Evolutionary conservation across 495 filamentous ascomycete genomes (phyloP), one percentile per base, ranked within the genome.

Genomic region (Peziza echinospora): DNA sequence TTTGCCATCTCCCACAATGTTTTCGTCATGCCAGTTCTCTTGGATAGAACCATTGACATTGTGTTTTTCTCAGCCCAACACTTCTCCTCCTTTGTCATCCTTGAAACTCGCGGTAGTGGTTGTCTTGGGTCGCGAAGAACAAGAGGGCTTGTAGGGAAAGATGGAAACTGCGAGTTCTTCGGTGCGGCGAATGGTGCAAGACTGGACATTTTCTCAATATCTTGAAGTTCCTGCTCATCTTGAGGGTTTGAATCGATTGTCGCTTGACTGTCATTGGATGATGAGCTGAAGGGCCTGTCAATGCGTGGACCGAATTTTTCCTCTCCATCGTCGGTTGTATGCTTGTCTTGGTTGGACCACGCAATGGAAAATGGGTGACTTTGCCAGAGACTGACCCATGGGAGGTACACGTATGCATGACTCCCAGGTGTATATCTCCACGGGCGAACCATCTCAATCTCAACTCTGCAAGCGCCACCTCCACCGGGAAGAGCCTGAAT

Each of bases 321-420:
- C n/a, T 39, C 22, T 30, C 8, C 41, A 39, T 48, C 51, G 26
- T 22, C 13, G 24, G 24, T 21, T 51, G 26, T 5, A 13, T 13
- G 6, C 16, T 19, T 22, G 47, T 42, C 26, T 51, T 48, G 10
- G 43, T 49, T 23, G 56, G 74, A 75, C 86, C 87, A 96, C 47
- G 80, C 85, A 44, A 96, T 70, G 23, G 85, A 89, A 64, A 97
- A 96, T 3, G 89, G 89, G 60, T 97, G 89, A 37, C 74, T 83
- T 51, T 83, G 84, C 80, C 81, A 91, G 51, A 71, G 70, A 37
- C 73, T 80, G 49, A 92, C 53, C 9, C 75, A 63, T 23, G 74
- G 73, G 49, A 93, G 80, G 57, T 85, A 87, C 30, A 97, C 66
- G 59, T 92, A 97, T 48, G 73, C 73, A 63, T 96, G 86, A 50